Conservation (phyloP, 2,329 filamentous ascomycete species). For the Colletotrichum melonis region DNA sequence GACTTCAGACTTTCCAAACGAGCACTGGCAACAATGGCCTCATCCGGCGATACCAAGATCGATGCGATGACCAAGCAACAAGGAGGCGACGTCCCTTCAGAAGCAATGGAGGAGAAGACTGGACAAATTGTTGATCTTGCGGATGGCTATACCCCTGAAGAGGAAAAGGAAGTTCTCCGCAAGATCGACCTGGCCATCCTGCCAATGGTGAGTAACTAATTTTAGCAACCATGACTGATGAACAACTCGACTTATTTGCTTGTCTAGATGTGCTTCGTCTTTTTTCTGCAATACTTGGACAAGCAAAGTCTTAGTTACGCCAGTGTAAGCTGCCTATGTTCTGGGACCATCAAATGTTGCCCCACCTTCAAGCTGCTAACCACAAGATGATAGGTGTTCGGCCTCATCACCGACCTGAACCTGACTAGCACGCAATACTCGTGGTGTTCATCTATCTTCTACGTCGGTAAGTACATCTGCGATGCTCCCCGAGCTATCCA, state of each 20-base stretch:
- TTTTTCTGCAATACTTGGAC: slow-evolving; percentile 57
- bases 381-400: slow-evolving; percentile 47
- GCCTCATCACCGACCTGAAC: slow-evolving; percentile 57
- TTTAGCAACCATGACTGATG: not conserved
- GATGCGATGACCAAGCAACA: not conserved
- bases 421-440: slow-evolving; percentile 59
- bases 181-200: slow-evolving; percentile 48
- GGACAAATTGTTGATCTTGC: slow-evolving; percentile 34
- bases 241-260: not conserved
- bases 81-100: not conserved
- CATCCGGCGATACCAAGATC: not conserved
- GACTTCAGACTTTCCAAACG: not conserved
- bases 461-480: slow-evolving; percentile 44
- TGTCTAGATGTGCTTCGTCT: slow-evolving; percentile 52
- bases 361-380: not conserved
- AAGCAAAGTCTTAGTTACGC: slow-evolving; percentile 63
- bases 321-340: slow-evolving; percentile 31
- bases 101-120: slow-evolving; percentile 30
- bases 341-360: not conserved
- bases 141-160: slow-evolving; percentile 43
- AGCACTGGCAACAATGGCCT: not conserved
- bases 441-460: slow-evolving; percentile 55
- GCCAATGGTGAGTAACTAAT: slow-evolving; percentile 40
- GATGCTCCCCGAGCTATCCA: fast-evolving
- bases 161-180: slow-evolving; percentile 44